Conservation (phyloP, 768 basidiomycete genomes). For the Cubamyces sp. region DNA sequence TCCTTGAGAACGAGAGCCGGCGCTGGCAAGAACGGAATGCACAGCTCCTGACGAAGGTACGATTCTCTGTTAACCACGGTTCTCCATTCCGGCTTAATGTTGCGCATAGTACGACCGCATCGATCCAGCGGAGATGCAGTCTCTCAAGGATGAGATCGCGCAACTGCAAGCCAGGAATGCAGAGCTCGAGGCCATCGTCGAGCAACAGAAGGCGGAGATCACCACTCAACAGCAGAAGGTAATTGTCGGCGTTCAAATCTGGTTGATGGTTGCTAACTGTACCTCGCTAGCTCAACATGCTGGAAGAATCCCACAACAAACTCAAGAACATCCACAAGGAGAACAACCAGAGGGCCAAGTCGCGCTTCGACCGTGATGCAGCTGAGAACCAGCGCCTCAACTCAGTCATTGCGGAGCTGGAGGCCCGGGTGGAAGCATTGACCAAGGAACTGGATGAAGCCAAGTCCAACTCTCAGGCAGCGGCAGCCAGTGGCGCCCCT, state of each 20-base stretch:
- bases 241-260: background rate
- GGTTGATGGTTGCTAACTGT: background rate
- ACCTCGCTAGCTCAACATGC: constrained; percentile 8
- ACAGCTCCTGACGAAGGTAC: constrained; percentile 80
- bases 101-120: constrained; percentile 76
- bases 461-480: constrained; percentile 40
- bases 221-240: constrained; percentile 28
- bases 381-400: constrained; percentile 27
- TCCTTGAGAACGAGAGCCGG: constrained; percentile 75
- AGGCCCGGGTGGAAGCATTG: constrained; percentile 29
- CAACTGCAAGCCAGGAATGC: constrained; percentile 38
- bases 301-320: constrained; percentile 22
- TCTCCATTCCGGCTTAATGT: background rate
- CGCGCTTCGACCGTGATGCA: constrained; percentile 23
- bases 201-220: constrained; percentile 16
- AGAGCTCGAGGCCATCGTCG: constrained; percentile 23
- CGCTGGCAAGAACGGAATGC: constrained; percentile 86
- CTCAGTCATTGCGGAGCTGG: constrained; percentile 25
- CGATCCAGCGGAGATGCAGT: constrained; percentile 83
- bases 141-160: constrained; percentile 74
- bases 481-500: constrained; percentile 22
- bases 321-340: constrained; percentile 26
- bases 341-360: constrained; percentile 33
- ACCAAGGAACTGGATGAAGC: constrained; percentile 34
- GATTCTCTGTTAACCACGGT: constrained; percentile 2